Base-by-base conservation (phyloP, 2,329 filamentous ascomycete species). In the Anthostomella pinea region DNA sequence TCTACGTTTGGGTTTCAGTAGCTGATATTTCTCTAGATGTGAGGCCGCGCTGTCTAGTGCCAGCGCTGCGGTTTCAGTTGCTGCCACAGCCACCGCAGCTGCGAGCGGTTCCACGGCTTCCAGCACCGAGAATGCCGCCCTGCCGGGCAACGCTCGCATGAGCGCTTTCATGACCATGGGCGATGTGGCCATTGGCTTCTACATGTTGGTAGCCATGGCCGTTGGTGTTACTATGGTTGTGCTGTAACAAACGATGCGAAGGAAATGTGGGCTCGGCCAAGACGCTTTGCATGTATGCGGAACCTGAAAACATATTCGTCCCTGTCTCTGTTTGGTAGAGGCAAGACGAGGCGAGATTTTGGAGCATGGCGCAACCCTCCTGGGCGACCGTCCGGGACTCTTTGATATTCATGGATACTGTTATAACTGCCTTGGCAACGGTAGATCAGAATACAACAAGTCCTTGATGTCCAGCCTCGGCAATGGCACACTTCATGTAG, bases 211-310 rank as follows among this genome's bases (percentile, higher is more conserved):
- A n/a, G 73, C 75, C 22, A 66, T 72, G 57, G 66, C 61, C 32
- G 67, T 68, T 10, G 75, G 75, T 52, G 74, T 69, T 24, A 66
- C 62, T 40, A 75, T 79, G 72, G 55, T 79, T 39, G 57, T 69
- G 43, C 54, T 79, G 61, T 79, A 75, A 69, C 4, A n/a, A 11
- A 15, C 11, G 28, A n/a, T n/a, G n/a, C n/a, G n/a, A n/a, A n/a
- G n/a, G n/a, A n/a, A n/a, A n/a, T n/a, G n/a, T n/a, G n/a, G n/a
- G n/a, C n/a, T n/a, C n/a, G n/a, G n/a, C n/a, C n/a, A n/a, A n/a
- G n/a, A n/a, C n/a, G n/a, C n/a, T n/a, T n/a, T n/a, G n/a, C n/a
- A n/a, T n/a, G n/a, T n/a, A n/a, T n/a, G n/a, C n/a, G n/a, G n/a
- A n/a, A n/a, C n/a, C n/a, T n/a, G n/a, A n/a, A n/a, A n/a, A n/a